Base-by-base conservation (phyloP, 768 basidiomycete genomes). In the Rickenella mellea region DNA sequence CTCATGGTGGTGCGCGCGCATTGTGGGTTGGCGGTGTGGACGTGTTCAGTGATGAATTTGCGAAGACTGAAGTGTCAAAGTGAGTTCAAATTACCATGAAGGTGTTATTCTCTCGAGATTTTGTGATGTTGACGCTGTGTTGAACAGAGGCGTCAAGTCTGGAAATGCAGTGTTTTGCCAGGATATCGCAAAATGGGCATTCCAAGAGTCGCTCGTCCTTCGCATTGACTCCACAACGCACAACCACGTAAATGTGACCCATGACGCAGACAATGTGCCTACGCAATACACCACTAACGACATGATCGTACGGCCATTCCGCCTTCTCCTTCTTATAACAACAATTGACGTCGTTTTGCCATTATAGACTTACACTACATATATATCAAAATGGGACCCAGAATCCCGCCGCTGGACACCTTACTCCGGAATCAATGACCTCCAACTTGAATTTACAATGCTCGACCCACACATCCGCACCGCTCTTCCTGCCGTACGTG, bases 361-460 rank as follows among this genome's bases (percentile, higher is more conserved):
- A 28, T 45, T 15, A 17, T 48, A 93, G 90, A 78, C 78, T 2
- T 96, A 80, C 60, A 72, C 71, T 14, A 70, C 84, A 1, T 71
- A 79, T 20, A 70, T 98, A 39, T 87, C 88, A 11, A 69, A 74
- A 35, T 87, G 73, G 56, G 67, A 83, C 51, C 59, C 78, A 17
- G 57, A 57, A 44, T 69, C 67, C 5, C 63, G 66, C 7, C 58
- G 57, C 10, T 97, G 91, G 90, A 65, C 65, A 40, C 82, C 89
- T 0, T 80, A 80, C 57, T 78, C 80, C 10, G 74, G 71, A 25
- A 59, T 90, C 39, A 59, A 64, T 9, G 96, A 98, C 57, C 57
- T 98, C 22, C 94, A 97, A 53, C 70, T 98, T 39, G 93, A 94
- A 52, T 97, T 98, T 58, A 94, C 91, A 17, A 99, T 99, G 96